A percentile compares a stretch with the other conserved stretches of the same genome.
Evolutionary conservation across 2,329 filamentous ascomycete genomes (phyloP).

Genomic region (Fusarium nematophilum): DNA sequence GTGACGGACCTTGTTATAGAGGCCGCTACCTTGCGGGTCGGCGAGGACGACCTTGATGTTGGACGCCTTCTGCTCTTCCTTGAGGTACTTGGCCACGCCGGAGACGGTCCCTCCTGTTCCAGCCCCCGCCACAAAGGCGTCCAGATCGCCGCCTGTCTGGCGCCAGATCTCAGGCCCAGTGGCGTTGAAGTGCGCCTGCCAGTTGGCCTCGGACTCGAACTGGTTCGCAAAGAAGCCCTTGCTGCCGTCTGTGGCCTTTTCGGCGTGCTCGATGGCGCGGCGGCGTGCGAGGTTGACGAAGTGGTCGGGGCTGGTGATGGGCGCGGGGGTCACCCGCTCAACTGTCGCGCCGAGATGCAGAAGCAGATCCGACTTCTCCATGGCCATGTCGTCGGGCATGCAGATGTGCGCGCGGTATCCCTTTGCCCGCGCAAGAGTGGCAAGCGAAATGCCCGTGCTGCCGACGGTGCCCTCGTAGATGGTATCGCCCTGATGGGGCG

Average conservation of each 20-base stretch:
- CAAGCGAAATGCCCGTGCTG: slow-evolving; percentile 94
- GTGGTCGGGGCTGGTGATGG: slow-evolving; percentile 92
- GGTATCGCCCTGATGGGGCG: slow-evolving; percentile 85
- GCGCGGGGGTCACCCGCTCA: slow-evolving; percentile 88
- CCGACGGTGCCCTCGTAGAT: slow-evolving; percentile 98
- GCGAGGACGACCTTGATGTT: slow-evolving; percentile 81
- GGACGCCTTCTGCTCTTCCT: slow-evolving; percentile 71
- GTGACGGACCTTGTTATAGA: slow-evolving; percentile 91
- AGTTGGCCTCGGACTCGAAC: slow-evolving; percentile 93
- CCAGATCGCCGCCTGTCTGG: slow-evolving; percentile 79
- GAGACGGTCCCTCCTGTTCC: slow-evolving; percentile 95
- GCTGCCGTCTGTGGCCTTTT: slow-evolving; percentile 66
- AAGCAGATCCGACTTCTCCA: slow-evolving; percentile 90
- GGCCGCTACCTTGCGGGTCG: slow-evolving; percentile 91
- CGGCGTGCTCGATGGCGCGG: slow-evolving; percentile 80
- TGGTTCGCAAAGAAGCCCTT: slow-evolving; percentile 95
- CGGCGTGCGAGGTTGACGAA: slow-evolving; percentile 92
- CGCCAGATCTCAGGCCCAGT: slow-evolving; percentile 91
- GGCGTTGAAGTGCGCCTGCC: slow-evolving; percentile 80
- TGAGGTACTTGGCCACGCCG: slow-evolving; percentile 85
- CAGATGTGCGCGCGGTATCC: slow-evolving; percentile 96
- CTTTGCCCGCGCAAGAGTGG: slow-evolving; percentile 85
- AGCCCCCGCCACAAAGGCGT: slow-evolving; percentile 92
- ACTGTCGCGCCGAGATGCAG: slow-evolving; percentile 92
- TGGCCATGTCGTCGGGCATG: slow-evolving; percentile 92